Base-by-base conservation (phyloP, 257 asterid species). In the Handroanthus guayacan region DNA sequence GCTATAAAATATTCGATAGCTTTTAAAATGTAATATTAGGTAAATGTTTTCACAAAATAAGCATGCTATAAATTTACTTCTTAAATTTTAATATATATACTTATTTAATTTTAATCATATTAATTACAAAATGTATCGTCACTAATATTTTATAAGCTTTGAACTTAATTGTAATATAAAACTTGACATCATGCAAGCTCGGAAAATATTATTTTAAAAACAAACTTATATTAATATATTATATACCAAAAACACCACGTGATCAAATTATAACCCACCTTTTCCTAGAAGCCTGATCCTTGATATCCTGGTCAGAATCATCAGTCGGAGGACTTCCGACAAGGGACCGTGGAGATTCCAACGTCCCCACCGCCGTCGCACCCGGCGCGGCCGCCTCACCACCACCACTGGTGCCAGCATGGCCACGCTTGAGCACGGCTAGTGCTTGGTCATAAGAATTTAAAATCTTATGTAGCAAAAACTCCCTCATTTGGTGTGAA, bases 231-330 rank as follows among this genome's bases (percentile, higher is more conserved):
- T 25, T 25, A 25, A 25, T 1, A 25, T 25, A 25, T 25, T 25
- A 25, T 25, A 25, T 25, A 25, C 1, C 31, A 25, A 48, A 5
- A 48, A 2, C 5, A 6, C 11, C 9, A 36, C 13, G 45, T 36
- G 25, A 66, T 5, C 60, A 48, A 58, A 13, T 16, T 37, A 20
- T 1, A 50, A 52, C 60, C 13, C 9, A 93, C 98, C 96, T 93
- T 78, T 81, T 91, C 78, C 86, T 89, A 1, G 89, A 67, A 48
- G 84, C 50, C 25, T 75, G 86, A 72, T 89, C 89, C 81, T 81
- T 81, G 64, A 73, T 50, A 56, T 90, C 95, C 58, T 81, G 84
- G 71, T 91, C 94, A 20, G 92, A 86, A 69, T 89, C 94, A 43
- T 81, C 91, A 54, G 84, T 84, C 8, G 62, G 78, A 13, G 91